Base-by-base conservation (phyloP, 2,329 filamentous ascomycete genomes). In the Grosmannia penicillata region DNA sequence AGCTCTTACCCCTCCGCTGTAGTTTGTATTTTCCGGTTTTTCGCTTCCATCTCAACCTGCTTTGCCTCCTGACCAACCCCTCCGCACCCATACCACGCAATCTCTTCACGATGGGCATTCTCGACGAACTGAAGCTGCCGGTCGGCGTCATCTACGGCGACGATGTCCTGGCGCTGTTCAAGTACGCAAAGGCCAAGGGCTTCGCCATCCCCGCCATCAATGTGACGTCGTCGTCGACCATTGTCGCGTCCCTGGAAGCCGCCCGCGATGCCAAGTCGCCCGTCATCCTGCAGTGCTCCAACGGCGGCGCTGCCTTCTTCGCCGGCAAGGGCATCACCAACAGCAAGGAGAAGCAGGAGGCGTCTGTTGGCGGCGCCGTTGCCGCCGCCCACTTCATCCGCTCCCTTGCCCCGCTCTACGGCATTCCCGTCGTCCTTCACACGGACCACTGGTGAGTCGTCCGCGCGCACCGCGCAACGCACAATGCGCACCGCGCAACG, bases 331-430 rank as follows among this genome's bases (percentile, higher is more conserved):
- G 82, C 57, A 75, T 93, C 54, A 66, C 73, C 65, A 93, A 94
- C 60, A 56, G 54, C 46, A 71, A 87, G 66, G 89, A 95, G 68
- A 71, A 87, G 66, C 91, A 95, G 68, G 70, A 78, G 53, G 89
- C 86, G 45, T 93, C 86, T 49, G 82, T 98, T 57, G 78, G 79
- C 42, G 91, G 91, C 59, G 70, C 83, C 58, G 65, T 96, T 48
- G 87, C 91, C 47, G 87, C 74, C 52, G 91, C 91, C 51, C 83
- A 94, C 69, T 96, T 84, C 71, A 85, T 95, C 67, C 84, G 87
- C 57, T 69, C 82, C 50, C 66, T 96, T 53, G 85, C 91, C 37
- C 84, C 89, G 44, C 52, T 73, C 51, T 98, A 98, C 65, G 85
- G 80, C 51, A 68, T 96, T 49, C 89, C 89, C 54, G 85, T 94